These are phyloP conservation scores for Laburnicola sp. DNA, from an alignment of 2,329 filamentous ascomycete genomes.

Conservation along the genomic window DNA sequence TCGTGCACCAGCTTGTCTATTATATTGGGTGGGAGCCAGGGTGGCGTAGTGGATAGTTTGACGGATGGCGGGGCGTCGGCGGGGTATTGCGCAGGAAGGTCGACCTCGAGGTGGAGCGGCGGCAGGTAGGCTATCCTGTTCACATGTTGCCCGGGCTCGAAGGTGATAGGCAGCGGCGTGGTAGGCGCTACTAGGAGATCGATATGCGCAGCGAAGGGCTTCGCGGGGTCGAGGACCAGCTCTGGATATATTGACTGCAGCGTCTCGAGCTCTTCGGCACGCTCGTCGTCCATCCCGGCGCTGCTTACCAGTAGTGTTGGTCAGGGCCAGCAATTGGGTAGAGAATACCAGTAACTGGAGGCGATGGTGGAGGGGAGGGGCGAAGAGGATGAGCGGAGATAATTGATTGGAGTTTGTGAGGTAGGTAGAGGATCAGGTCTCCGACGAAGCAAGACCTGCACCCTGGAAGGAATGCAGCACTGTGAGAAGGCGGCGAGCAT, in stretches of 20 bases:
- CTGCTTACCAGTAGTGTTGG: constrained; percentile 34
- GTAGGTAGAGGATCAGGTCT: no score
- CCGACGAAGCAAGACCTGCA: neutral
- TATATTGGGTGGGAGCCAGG: constrained; percentile 57
- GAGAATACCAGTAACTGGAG: no score
- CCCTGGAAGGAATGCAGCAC: constrained; percentile 6
- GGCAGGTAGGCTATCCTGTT: constrained; percentile 59
- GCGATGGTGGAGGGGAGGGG: no score
- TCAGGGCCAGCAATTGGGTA: no score
- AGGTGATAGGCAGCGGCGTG: constrained; percentile 48
- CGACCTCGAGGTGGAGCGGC: constrained; percentile 56
- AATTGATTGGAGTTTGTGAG: no score
- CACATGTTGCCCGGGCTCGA: constrained; percentile 41
- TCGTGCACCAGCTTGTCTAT: constrained; percentile 52
- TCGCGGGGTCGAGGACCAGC: constrained; percentile 52
- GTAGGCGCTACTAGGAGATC: constrained; percentile 60
- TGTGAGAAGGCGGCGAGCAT: no score
- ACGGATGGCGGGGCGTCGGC: constrained; percentile 55
- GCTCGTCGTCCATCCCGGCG: constrained; percentile 58
- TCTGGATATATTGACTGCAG: constrained; percentile 66
- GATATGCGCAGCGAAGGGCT: constrained; percentile 53
- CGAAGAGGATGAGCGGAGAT: no score
- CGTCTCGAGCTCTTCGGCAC: constrained; percentile 61
- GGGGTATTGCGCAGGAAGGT: constrained; percentile 61
- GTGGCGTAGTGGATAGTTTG: constrained; percentile 52